Evolutionary conservation across 768 basidiomycete genomes (phyloP).

Genomic region (Xerocomus brunneocitrinus): DNA sequence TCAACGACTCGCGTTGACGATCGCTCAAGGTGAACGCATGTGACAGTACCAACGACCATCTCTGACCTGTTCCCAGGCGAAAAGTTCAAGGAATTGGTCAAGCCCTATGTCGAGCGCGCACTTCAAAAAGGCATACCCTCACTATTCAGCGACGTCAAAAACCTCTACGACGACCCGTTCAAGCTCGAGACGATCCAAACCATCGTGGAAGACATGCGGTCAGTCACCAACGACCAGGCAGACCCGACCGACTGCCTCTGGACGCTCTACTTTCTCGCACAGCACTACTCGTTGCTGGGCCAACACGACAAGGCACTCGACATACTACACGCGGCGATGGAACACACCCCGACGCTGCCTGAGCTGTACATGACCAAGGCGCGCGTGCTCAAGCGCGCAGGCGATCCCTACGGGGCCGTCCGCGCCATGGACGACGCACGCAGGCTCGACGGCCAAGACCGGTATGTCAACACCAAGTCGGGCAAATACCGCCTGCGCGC

Average conservation of each 20-base stretch:
- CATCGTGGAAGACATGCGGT: conserved; percentile 53
- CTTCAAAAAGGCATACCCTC: conserved; percentile 88
- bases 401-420: conserved; percentile 75
- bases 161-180: conserved; percentile 60
- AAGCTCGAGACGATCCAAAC: conserved; percentile 70
- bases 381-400: conserved; percentile 80
- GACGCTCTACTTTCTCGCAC: conserved; percentile 93
- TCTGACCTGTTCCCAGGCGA: conserved; percentile 40
- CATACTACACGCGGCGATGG: conserved; percentile 59
- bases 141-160: conserved; percentile 87
- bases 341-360: conserved; percentile 90
- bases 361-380: conserved; percentile 83
- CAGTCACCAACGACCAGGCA: conserved; percentile 34
- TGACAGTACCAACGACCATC: background rate
- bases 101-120: conserved; percentile 62
- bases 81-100: conserved; percentile 59
- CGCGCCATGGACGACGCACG: conserved; percentile 75
- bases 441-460: conserved; percentile 85
- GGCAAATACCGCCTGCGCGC: conserved; percentile 88
- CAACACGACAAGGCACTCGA: conserved; percentile 46
- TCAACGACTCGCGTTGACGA: conserved; percentile 63
- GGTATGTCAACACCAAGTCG: conserved; percentile 90
- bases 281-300: conserved; percentile 72
- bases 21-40: conserved; percentile 47
- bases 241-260: conserved; percentile 85